Base-by-base conservation (phyloP, 306 rosid genomes). In the Ochetophila trinervis region DNA sequence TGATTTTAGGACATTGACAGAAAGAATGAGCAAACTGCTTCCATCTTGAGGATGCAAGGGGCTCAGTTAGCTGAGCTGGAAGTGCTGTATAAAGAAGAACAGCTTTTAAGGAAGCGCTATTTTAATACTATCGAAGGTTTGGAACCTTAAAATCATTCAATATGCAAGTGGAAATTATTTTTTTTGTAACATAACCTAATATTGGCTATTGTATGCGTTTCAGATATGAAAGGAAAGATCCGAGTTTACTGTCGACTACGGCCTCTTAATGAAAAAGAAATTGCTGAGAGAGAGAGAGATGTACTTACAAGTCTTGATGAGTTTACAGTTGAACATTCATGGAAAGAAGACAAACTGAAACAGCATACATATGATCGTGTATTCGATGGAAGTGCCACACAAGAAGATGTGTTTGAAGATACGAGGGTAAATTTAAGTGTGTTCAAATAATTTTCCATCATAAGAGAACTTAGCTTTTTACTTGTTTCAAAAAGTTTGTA, bases 201-300 rank as follows among this genome's bases (percentile, higher is more conserved):
- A 27, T 47, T 47, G 22, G 11, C 10, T 7, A 8, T 74, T 79
- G 44, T 21, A 54, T 66, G 18, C 30, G n/a, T 79, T 71, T 68
- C 85, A 93, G 99, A 93, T 74, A 93, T 93, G 99, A 93, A 93
- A 86, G 99, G 99, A 53, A 93, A 93, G 81, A 90, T 93, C 15
- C 76, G 99, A 86, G 99, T 93, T 74, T 93, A 73, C 48, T 90
- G 99, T 74, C 88, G 99, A 22, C 62, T 80, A 54, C 75, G 99
- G 78, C 99, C 99, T 66, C 87, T 93, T 32, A 72, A 58, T 67
- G 91, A 79, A 35, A 93, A 88, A 65, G 99, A 93, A 76, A 76
- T 83, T 67, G 70, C 60, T 44, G 93, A 76, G 40, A 76, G 76
- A 63, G 91, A 84, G 65, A 84, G 65, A 69, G 61, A 76, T 24